Evolutionary conservation across 2,329 filamentous ascomycete genomes (phyloP).

Genomic region (Venturia pyrina): DNA sequence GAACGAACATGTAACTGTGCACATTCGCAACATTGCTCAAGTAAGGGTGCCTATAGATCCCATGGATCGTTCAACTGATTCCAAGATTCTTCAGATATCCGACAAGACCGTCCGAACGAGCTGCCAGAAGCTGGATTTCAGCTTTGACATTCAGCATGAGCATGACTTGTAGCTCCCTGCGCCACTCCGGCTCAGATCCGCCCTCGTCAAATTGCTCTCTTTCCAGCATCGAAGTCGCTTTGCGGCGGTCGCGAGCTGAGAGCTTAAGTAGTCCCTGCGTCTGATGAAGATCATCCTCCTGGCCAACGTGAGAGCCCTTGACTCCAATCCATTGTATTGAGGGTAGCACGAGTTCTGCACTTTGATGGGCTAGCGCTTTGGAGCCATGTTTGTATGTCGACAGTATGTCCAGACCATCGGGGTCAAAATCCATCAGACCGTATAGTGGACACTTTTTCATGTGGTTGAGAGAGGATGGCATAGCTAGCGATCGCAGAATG

Average conservation of each 20-base stretch:
- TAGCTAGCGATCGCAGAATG: conserved; percentile 49
- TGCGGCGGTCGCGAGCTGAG: conserved; percentile 46
- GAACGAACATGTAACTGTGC: too few relatives aligned
- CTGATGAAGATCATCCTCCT: conserved; percentile 18
- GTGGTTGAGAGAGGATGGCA: conserved; percentile 34
- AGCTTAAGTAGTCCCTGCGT: conserved; percentile 40
- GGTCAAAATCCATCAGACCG: conserved; percentile 64
- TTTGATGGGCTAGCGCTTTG: conserved; percentile 50
- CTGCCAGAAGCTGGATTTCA: conserved; percentile 63
- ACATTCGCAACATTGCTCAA: background rate
- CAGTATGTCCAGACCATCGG: conserved; percentile 64
- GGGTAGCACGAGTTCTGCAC: conserved; percentile 33
- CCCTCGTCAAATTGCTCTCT: conserved; percentile 26
- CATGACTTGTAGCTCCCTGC: conserved; percentile 59
- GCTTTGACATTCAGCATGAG: conserved; percentile 64
- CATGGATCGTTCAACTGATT: background rate
- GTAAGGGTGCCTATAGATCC: background rate
- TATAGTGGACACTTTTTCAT: conserved; percentile 41
- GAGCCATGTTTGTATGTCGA: conserved; percentile 65
- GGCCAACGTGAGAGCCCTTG: conserved; percentile 24
- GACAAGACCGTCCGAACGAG: conserved; percentile 1
- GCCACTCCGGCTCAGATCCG: conserved; percentile 30
- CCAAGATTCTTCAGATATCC: conserved; percentile 4
- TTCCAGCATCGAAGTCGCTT: conserved; percentile 45
- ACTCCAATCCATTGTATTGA: conserved; percentile 57